Conservation (phyloP, 1,139 yeast species). For the Saccharomyces hybrid region DNA sequence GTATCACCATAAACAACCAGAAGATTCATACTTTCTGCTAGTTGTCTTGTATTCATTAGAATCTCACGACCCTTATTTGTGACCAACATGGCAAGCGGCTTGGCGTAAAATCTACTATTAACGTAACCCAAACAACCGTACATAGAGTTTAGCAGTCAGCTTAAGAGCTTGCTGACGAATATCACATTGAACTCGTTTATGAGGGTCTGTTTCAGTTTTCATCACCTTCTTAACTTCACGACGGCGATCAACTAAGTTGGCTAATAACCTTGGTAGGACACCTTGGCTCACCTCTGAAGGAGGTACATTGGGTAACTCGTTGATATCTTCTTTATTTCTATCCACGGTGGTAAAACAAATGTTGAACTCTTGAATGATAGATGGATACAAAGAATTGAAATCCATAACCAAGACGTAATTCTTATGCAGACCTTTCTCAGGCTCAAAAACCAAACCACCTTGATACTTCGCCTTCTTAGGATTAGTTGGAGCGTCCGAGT, state of each 20-base stretch:
- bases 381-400: slow-evolving; percentile 94
- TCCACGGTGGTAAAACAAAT: slow-evolving; percentile 95
- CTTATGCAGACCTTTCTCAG: slow-evolving; percentile 89
- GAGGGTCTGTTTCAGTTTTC: slow-evolving; percentile 62
- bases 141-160: slow-evolving; percentile 96
- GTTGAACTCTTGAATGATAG: slow-evolving; percentile 93
- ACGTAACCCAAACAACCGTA: slow-evolving; percentile 96
- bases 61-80: slow-evolving; percentile 95
- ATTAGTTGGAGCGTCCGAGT: slow-evolving; percentile 40
- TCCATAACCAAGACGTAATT: slow-evolving; percentile 91
- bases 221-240: slow-evolving; percentile 83
- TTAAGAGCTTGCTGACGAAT: slow-evolving; percentile 94
- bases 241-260: slow-evolving; percentile 82
- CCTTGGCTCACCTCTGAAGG: slow-evolving; percentile 55
- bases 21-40: slow-evolving; percentile 77
- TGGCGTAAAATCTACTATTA: slow-evolving; percentile 88
- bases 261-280: slow-evolving; percentile 76
- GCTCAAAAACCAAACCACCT: slow-evolving; percentile 97
- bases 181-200: slow-evolving; percentile 75
- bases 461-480: slow-evolving; percentile 77
- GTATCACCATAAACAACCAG: slow-evolving; percentile 97
- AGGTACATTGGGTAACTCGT: slow-evolving; percentile 69
- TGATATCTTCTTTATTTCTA: slow-evolving; percentile 55
- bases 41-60: slow-evolving; percentile 82
- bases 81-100: slow-evolving; percentile 91